Conservation (phyloP, 2,329 filamentous ascomycete species). For the Alternaria sp. region DNA sequence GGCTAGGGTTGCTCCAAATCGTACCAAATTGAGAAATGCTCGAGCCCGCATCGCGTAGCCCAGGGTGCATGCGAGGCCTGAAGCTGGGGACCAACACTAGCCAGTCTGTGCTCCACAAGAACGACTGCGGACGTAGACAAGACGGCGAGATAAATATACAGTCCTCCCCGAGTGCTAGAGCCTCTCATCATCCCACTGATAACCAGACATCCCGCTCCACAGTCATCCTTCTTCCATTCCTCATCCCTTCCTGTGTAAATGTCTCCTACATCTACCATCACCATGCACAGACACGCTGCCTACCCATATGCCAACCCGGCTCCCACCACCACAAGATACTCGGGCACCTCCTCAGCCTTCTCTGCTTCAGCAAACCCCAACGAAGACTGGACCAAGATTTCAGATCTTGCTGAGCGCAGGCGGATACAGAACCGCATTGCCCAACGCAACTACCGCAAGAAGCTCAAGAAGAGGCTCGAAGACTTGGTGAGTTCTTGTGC, state of each 20-base stretch:
- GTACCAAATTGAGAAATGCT: constrained; percentile 37
- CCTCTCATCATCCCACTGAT: constrained; percentile 35
- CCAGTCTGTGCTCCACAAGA: constrained; percentile 39
- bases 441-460: constrained; percentile 97
- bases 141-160: constrained; percentile 45
- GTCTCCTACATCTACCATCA: constrained; percentile 28
- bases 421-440: constrained; percentile 98
- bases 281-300: constrained; percentile 56
- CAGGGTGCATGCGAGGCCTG: constrained; percentile 41
- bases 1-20: constrained; percentile 34
- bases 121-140: constrained; percentile 36
- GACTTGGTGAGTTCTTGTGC: constrained; percentile 63
- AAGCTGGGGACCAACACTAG: constrained; percentile 42
- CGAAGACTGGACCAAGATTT: constrained; percentile 99
- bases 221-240: constrained; percentile 17
- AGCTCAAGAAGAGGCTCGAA: constrained; percentile 88
- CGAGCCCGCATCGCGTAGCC: constrained; percentile 33
- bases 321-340: constrained; percentile 65
- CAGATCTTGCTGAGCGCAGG: constrained; percentile 90
- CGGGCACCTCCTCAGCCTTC: constrained; percentile 91
- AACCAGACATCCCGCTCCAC: constrained; percentile 26
- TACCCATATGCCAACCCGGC: constrained; percentile 55
- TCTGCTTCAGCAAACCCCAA: constrained; percentile 93
- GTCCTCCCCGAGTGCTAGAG: constrained; percentile 34
- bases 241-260: constrained; percentile 30